Evolutionary conservation across 257 asterid species (phyloP), one percentile per base, ranked within the genome.

Genomic region (Fraxinus cuspidata): DNA sequence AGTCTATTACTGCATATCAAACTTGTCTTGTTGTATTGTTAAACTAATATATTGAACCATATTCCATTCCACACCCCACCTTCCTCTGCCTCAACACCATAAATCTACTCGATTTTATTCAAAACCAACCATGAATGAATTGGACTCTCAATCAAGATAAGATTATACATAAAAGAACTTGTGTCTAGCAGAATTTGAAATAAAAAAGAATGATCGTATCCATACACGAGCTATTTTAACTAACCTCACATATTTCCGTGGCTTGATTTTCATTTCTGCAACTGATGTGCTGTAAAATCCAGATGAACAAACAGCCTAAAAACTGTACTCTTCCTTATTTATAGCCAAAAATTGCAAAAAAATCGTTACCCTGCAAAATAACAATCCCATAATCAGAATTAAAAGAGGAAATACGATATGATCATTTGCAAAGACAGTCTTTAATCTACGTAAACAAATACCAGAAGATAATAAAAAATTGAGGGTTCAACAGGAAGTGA

Each of bases 181-280:
- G 21, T 35, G 18, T 28, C 7, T 15, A 27, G 25, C 47, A 67
- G 21, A 51, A 8, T 63, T 8, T 6, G 37, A 28, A 27, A 79
- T 29, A 49, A 4, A 53, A 11, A 68, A 4, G 32, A 32, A 13
- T 32, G 19, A 53, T 21, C 49, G 32, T 13, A 38, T n/a, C 23
- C 60, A 51, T 51, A 51, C 8, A 51, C 65, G 3, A 66, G 13
- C 21, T 58, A 2, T 47, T 53, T 60, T 66, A 51, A 80, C 86
- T 80, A 67, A 83, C 89, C 89, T 83, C 35, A 77, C 80, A 70
- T 83, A 83, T 19, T 83, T 78, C 7, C 68, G 49, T 66, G 84
- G 83, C 31, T 40, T 80, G 67, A 74, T 69, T 70, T 75, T 80
- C 86, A 85, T 85, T 9, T 47, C 53, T 44, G 13, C 75, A 38